These are phyloP conservation scores for Athelia psychrophila DNA, from an alignment of 1,284 basidiomycete species.

Conservation along the genomic window DNA sequence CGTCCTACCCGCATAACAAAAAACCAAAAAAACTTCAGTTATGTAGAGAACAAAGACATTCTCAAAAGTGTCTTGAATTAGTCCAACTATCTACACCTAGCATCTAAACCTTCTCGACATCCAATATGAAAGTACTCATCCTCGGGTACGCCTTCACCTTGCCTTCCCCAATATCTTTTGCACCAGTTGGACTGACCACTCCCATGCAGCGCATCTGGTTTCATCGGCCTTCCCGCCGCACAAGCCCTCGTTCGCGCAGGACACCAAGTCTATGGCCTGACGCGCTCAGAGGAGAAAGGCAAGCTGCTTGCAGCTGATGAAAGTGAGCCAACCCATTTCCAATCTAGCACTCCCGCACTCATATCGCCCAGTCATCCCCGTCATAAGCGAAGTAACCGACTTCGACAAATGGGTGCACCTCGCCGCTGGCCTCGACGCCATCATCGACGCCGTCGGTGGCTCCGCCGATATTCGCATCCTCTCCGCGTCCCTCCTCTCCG, in stretches of 20 bases:
- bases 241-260: constrained; percentile 49
- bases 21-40: too few relatives aligned
- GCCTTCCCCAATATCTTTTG: too few relatives aligned
- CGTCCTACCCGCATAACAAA: too few relatives aligned
- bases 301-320: constrained; percentile 42
- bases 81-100: too few relatives aligned
- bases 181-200: too few relatives aligned
- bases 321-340: constrained; percentile 27
- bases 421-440: constrained; percentile 40
- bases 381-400: constrained; percentile 36
- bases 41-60: too few relatives aligned
- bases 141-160: too few relatives aligned
- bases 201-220: constrained; percentile 42
- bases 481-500: constrained; percentile 28
- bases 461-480: constrained; percentile 13
- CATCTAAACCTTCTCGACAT: too few relatives aligned
- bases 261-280: constrained; percentile 49
- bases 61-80: too few relatives aligned
- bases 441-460: constrained; percentile 48
- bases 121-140: too few relatives aligned
- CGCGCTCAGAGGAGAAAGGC: constrained; percentile 37
- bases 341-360: not conserved
- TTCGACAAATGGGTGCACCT: constrained; percentile 36
- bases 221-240: constrained; percentile 45
- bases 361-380: constrained; percentile 37